These are phyloP conservation scores for Zoysia pacifica DNA, from an alignment of 176 grass and related monocot species.

Conservation along the genomic window DNA sequence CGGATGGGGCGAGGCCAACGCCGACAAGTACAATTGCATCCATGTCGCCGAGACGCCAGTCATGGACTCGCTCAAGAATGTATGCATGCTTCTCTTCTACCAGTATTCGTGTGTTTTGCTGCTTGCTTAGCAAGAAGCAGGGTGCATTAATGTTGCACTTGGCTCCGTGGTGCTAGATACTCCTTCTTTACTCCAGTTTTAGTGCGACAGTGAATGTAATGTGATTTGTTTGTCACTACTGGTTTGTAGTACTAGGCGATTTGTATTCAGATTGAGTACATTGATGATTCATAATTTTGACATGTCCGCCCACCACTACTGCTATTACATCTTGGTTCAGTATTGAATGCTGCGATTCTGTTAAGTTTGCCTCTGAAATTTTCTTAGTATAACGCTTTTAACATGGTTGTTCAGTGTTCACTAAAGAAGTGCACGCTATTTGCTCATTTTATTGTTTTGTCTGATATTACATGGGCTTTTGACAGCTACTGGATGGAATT, in stretches of 20 bases:
- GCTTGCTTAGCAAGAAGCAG: too few relatives aligned
- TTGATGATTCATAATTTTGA: not conserved
- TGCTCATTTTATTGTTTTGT: not conserved
- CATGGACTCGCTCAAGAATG: slow-evolving; percentile 96
- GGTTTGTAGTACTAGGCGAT: not conserved
- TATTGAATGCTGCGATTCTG: not conserved
- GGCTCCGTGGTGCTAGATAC: not conserved
- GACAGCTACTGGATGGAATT: not conserved
- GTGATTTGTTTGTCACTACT: not conserved
- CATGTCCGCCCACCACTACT: not conserved
- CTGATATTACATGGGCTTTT: not conserved
- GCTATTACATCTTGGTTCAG: not conserved
- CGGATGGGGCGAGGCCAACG: slow-evolving; percentile 87
- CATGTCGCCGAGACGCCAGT: slow-evolving; percentile 79
- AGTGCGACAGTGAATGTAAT: not conserved
- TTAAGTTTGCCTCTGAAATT: not conserved
- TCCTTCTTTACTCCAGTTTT: not conserved
- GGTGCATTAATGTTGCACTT: too few relatives aligned
- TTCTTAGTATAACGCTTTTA: not conserved
- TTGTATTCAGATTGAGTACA: not conserved
- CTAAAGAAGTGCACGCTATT: not conserved
- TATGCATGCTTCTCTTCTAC: slow-evolving; percentile 25
- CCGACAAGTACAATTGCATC: slow-evolving; percentile 92
- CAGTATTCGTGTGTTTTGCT: too few relatives aligned
- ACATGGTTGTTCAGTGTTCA: not conserved